Percentiles rank a stretch among this genome's conserved stretches.
phyloP scores from a whole-genome alignment of 2,329 filamentous ascomycete genomes.

The Stagonosporopsis cucurbitacearum region DNA sequence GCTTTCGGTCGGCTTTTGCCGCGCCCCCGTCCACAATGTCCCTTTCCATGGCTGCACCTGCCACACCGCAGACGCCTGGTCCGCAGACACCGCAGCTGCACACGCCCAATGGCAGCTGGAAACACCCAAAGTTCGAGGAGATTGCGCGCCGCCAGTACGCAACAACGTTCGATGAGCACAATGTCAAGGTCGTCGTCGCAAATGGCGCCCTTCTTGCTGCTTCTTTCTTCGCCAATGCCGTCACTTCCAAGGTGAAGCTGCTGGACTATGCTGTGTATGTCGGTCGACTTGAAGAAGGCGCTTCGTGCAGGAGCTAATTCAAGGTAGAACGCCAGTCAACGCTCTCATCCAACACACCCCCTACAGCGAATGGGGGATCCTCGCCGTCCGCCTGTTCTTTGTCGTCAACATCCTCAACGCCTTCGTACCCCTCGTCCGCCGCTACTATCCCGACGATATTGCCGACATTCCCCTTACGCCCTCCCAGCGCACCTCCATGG shows the following conservation, averaged over 20 bases:
- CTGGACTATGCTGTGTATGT: constrained; percentile 35
- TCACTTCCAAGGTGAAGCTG: constrained; percentile 30
- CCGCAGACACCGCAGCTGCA: constrained; percentile 36
- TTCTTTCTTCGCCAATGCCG: constrained; percentile 50
- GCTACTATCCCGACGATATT: constrained; percentile 69
- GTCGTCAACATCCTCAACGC: constrained; percentile 71
- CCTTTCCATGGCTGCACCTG: constrained; percentile 25
- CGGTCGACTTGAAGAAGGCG: background rate
- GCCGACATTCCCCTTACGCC: constrained; percentile 89
- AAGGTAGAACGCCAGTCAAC: constrained; percentile 46
- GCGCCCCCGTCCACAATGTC: background rate
- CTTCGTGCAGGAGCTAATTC: background rate
- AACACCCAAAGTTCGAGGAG: constrained; percentile 86
- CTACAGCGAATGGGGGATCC: constrained; percentile 49
- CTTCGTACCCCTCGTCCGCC: constrained; percentile 73
- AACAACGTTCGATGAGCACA: constrained; percentile 78
- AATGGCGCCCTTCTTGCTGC: constrained; percentile 66
- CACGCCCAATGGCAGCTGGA: constrained; percentile 76
- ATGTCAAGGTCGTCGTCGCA: constrained; percentile 72
- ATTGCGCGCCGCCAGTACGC: constrained; percentile 82
- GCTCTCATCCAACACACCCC: constrained; percentile 45
- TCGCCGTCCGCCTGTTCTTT: constrained; percentile 61
- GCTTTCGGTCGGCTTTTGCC: background rate
- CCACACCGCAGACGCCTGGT: constrained; percentile 31
- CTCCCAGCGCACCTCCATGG: constrained; percentile 84